These are phyloP conservation scores for Diaporthe humulicola DNA, from an alignment of 2,329 filamentous ascomycete species.

Conservation along the genomic window DNA sequence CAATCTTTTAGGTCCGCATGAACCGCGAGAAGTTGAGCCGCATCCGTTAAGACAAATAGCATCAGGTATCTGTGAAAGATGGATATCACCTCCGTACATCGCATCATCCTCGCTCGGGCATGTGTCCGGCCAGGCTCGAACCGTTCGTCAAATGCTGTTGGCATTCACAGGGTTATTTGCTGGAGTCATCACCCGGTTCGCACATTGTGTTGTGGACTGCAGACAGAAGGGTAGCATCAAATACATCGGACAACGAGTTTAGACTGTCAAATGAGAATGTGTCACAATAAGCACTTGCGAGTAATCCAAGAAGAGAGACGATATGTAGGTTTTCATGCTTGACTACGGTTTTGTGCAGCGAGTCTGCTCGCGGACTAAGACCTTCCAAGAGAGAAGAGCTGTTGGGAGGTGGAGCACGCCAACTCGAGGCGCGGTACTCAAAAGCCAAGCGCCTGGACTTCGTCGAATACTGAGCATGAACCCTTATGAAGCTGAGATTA, in stretches of 20 bases:
- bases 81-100: background rate
- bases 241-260: background rate
- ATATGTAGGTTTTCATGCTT: background rate
- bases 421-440: background rate
- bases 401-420: background rate
- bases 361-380: background rate
- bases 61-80: background rate
- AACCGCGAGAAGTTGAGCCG: constrained; percentile 80
- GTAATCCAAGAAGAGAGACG: background rate
- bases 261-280: constrained; percentile 1
- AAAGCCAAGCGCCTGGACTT: background rate
- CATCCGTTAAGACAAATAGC: constrained; percentile 53
- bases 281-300: no score
- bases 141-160: background rate
- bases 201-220: background rate
- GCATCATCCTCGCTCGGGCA: background rate
- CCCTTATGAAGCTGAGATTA: background rate
- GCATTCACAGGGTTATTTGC: background rate
- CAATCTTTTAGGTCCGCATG: constrained; percentile 56
- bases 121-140: background rate
- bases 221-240: background rate
- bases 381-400: background rate
- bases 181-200: background rate
- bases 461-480: background rate
- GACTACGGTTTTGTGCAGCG: background rate